Base-by-base conservation (phyloP, 2,329 filamentous ascomycete genomes). In the Fonsecaea multimorphosa region DNA sequence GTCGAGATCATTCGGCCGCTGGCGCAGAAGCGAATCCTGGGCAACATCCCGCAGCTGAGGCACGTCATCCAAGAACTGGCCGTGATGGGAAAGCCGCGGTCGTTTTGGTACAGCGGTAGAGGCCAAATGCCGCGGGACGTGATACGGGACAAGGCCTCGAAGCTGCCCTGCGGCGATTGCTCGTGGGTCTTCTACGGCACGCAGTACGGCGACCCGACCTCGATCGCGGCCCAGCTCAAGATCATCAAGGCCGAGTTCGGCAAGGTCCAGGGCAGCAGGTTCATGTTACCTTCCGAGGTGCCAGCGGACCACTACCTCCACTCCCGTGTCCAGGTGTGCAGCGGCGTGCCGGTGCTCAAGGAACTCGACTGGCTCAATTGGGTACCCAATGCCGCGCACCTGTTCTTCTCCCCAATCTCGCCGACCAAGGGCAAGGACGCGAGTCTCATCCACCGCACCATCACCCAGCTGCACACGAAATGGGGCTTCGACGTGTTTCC, bases 1-100 rank as follows among this genome's bases (percentile, higher is more conserved):
- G 74, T 79, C 56, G 78, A 79, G 19, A 76, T 76, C 64, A 79
- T 79, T 59, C 72, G 76, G 2, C 75, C 76, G 1, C 71, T 75
- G 7, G 73, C 73, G 4, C 64, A 72, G 38, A 72, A 70, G 49
- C 59, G 71, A 14, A 71, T 75, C 22, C 63, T 76, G 12, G 73
- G 73, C 31, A 75, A 76, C 55, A 71, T 75, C 24, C 74, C 74
- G 9, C 74, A 76, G 52, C 69, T 76, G 12, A 64, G 74, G 49
- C 72, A 74, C 63, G 73, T 71, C 8, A 74, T 75, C 34, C 74
- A 75, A 44, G 74, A 75, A 63, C 63, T 75, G 11, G 74, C 73
- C 27, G 74, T 75, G 3, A 74, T 69, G 12, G 74, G 74, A 9
- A 72, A 75, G 49, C 73, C 71, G 6, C 69, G 71, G 27, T 68